These are phyloP conservation scores for Trichoderma sp. DNA, from an alignment of 2,329 filamentous ascomycete species.

Conservation along the genomic window DNA sequence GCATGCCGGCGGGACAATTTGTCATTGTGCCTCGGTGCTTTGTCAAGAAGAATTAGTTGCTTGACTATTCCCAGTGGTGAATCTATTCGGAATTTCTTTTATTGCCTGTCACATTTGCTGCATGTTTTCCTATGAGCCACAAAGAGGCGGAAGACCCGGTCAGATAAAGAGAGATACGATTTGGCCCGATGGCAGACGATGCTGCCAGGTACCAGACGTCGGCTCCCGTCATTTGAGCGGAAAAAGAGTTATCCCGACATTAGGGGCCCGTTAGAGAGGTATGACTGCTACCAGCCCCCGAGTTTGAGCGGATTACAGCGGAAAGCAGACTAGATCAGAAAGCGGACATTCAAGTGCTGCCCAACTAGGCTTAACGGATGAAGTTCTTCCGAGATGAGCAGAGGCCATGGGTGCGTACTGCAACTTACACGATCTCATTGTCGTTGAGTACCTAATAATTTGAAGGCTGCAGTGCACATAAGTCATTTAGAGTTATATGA, in stretches of 20 bases:
- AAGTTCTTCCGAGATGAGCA: neutral
- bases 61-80: neutral
- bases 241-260: neutral
- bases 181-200: neutral
- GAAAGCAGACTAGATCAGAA: neutral
- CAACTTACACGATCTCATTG: neutral
- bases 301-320: conserved; percentile 2
- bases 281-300: conserved; percentile 23
- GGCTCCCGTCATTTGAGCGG: neutral
- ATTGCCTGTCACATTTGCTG: neutral
- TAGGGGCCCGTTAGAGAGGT: conserved; percentile 19
- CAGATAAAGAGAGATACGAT: neutral
- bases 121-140: neutral
- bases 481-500: neutral
- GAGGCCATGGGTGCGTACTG: neutral
- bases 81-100: neutral
- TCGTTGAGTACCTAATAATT: neutral
- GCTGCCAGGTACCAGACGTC: conserved; percentile 20
- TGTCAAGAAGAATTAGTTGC: neutral
- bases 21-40: neutral
- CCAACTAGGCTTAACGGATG: neutral
- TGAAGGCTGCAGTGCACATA: neutral
- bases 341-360: neutral
- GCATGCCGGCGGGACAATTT: neutral
- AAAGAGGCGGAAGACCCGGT: neutral